Conservation (phyloP, 306 rosid species). For the Citrullus colocynthis region DNA sequence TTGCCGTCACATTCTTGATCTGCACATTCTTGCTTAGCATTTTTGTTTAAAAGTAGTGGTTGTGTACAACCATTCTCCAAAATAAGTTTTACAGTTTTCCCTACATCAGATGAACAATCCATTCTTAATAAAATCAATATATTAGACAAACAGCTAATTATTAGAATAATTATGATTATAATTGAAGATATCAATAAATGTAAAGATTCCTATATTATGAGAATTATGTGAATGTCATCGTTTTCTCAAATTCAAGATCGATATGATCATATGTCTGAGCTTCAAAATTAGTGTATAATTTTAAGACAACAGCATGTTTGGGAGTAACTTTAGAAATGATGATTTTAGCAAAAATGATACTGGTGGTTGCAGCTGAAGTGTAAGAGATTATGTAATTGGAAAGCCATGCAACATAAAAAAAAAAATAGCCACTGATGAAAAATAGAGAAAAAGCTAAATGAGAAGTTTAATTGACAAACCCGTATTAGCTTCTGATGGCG, state of each 20-base stretch:
- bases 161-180: too few species aligned
- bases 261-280: not conserved
- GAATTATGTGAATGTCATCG: not conserved
- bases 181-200: not conserved
- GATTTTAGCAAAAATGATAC: too few species aligned
- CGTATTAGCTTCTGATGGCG: slow-evolving; percentile 9
- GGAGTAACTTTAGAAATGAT: too few species aligned
- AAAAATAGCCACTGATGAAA: not conserved
- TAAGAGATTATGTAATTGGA: not conserved
- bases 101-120: slow-evolving; percentile 12
- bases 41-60: slow-evolving; percentile 43
- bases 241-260: not conserved
- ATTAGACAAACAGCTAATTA: not conserved
- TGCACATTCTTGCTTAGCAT: slow-evolving; percentile 27
- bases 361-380: not conserved
- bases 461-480: slow-evolving; percentile 16
- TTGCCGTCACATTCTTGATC: slow-evolving; percentile 39
- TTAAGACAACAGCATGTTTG: not conserved
- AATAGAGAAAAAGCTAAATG: not conserved
- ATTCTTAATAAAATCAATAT: not conserved
- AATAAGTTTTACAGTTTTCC: slow-evolving; percentile 27
- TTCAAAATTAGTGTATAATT: not conserved
- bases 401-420: not conserved
- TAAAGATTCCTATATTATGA: not conserved
- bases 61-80: slow-evolving; percentile 31